Evolutionary conservation across 2,329 filamentous ascomycete genomes (phyloP).

Genomic region (Boeremia exigua): DNA sequence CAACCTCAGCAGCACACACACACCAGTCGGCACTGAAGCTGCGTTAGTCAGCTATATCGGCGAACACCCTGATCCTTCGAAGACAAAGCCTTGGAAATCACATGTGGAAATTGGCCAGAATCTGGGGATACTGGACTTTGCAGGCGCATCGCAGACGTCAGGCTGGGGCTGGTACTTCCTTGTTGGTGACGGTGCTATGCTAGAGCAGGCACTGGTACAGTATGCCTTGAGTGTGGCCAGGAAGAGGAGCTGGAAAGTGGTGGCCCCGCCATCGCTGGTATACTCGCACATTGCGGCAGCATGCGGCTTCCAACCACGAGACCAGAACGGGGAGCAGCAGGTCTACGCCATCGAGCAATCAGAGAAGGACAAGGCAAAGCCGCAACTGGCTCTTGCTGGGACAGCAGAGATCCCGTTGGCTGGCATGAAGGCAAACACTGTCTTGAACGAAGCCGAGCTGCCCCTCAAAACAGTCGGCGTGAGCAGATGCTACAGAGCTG

Average conservation of each 20-base stretch:
- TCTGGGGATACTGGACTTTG: conserved; percentile 90
- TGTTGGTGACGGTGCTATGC: conserved; percentile 84
- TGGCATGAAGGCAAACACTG: conserved; percentile 80
- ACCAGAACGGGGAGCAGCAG: conserved; percentile 89
- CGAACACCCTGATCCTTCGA: conserved; percentile 59
- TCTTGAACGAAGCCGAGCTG: conserved; percentile 68
- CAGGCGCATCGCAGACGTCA: conserved; percentile 76
- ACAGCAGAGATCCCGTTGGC: conserved; percentile 96
- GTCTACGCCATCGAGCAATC: conserved; percentile 80
- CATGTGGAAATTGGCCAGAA: conserved; percentile 87
- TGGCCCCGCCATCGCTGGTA: conserved; percentile 86
- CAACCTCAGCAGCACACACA: conserved; percentile 80
- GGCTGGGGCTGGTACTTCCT: conserved; percentile 99
- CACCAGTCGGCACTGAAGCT: conserved; percentile 73
- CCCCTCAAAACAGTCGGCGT: conserved; percentile 82
- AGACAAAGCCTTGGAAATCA: conserved; percentile 66
- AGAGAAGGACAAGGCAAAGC: conserved; percentile 65
- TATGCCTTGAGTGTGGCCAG: conserved; percentile 80
- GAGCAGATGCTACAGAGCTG: conserved; percentile 93
- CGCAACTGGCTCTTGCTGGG: conserved; percentile 77
- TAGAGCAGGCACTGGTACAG: conserved; percentile 93
- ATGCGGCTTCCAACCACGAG: conserved; percentile 93
- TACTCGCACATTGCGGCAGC: conserved; percentile 90
- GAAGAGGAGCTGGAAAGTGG: conserved; percentile 76
- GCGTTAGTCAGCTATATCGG: conserved; percentile 80